Conservation (phyloP, 1,284 basidiomycete species). For the Mycosarcoma mackinlayi region DNA sequence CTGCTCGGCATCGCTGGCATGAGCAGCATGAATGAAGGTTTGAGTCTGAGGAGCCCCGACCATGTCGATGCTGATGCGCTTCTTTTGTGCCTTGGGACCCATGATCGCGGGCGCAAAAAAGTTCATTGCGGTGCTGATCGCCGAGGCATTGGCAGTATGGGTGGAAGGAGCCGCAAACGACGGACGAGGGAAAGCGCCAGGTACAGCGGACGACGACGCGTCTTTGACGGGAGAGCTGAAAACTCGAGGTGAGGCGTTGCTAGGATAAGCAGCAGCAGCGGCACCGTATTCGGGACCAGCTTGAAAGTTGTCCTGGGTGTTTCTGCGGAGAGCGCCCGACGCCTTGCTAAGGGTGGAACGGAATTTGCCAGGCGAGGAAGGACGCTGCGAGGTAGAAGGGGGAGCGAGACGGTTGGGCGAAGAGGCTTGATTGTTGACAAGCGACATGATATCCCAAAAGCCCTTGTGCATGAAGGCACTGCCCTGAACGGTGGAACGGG, state of each 20-base stretch:
- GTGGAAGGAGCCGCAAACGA: conserved; percentile 30
- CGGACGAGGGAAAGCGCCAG: conserved; percentile 38
- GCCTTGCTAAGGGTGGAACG: conserved; percentile 55
- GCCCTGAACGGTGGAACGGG: conserved; percentile 43
- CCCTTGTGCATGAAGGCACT: conserved; percentile 66
- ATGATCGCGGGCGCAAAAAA: conserved; percentile 40
- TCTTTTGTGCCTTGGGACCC: conserved; percentile 56
- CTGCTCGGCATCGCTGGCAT: conserved; percentile 92
- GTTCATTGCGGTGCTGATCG: conserved; percentile 39
- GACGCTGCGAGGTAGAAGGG: conserved; percentile 26
- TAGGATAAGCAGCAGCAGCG: conserved; percentile 3
- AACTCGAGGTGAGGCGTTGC: conserved; percentile 16
- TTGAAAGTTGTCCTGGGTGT: conserved; percentile 33
- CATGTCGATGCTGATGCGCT: conserved; percentile 64
- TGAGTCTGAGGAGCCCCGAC: conserved; percentile 53
- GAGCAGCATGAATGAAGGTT: conserved; percentile 78
- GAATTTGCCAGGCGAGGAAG: conserved; percentile 45
- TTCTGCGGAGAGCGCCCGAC: conserved; percentile 47
- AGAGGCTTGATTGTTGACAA: conserved; percentile 54
- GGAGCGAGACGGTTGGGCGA: conserved; percentile 28
- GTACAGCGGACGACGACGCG: conserved; percentile 20
- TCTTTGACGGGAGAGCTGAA: conserved; percentile 22
- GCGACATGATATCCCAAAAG: conserved; percentile 62
- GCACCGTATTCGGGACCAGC: conserved; percentile 46
- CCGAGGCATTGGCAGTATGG: conserved; percentile 40